Evolutionary conservation across 306 rosid genomes (phyloP).

Genomic region (Dryas drummondii): DNA sequence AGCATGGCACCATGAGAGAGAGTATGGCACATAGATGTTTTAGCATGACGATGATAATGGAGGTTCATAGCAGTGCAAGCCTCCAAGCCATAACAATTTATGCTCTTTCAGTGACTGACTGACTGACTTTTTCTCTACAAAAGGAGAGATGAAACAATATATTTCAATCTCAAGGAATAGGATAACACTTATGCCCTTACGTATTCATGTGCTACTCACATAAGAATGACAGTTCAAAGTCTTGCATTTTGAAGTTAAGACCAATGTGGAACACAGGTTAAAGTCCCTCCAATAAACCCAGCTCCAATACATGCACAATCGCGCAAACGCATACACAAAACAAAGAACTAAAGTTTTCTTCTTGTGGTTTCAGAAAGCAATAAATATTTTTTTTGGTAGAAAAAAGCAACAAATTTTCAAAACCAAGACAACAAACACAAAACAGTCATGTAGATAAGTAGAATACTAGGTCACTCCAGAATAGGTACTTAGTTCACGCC

Average conservation of each 20-base stretch:
- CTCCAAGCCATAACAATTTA: neutral
- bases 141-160: neutral
- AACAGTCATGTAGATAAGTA: neutral
- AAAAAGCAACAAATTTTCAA: neutral
- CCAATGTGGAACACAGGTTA: too few species aligned
- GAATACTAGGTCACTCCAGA: neutral
- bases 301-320: slow-evolving; percentile 4
- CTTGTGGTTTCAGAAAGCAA: neutral
- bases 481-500: neutral
- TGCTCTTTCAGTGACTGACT: neutral
- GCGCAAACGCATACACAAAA: neutral
- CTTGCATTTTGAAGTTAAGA: neutral
- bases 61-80: neutral
- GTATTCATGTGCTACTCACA: neutral
- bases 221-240: neutral
- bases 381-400: too few species aligned
- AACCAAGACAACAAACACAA: neutral
- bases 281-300: neutral
- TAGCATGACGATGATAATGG: neutral
- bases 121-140: neutral
- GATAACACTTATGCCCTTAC: neutral
- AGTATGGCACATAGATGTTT: neutral
- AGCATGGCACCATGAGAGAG: neutral
- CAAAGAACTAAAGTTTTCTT: neutral
- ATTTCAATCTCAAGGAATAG: neutral